Evolutionary conservation across 2,329 filamentous ascomycete genomes (phyloP).

Genomic region (Beauveria pseudobassiana): DNA sequence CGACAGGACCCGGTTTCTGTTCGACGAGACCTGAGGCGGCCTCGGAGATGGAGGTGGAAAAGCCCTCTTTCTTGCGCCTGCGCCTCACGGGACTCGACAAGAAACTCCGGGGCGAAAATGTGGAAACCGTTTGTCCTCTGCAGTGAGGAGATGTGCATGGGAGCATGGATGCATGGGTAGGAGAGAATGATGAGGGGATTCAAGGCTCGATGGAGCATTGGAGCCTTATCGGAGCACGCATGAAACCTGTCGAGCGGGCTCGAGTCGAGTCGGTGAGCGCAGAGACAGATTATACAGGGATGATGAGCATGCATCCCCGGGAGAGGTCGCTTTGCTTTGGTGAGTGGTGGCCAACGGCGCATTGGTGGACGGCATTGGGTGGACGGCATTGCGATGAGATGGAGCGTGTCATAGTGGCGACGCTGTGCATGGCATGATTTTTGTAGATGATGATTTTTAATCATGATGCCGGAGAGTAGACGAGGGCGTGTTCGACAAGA

Average conservation of each 20-base stretch:
- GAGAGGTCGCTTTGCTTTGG: too few species aligned
- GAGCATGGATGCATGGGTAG: background rate
- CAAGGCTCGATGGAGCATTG: background rate
- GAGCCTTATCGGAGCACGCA: background rate
- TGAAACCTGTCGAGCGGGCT: background rate
- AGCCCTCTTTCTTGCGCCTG: background rate
- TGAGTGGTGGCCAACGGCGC: too few species aligned
- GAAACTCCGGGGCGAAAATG: background rate
- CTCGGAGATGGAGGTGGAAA: background rate
- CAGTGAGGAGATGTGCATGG: background rate
- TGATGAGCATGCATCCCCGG: background rate
- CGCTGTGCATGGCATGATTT: too few species aligned
- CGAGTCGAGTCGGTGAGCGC: background rate
- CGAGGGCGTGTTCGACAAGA: background rate
- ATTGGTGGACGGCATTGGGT: too few species aligned
- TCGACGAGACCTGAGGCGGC: slow-evolving; percentile 2
- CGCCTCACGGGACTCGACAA: background rate
- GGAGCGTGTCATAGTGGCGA: too few species aligned
- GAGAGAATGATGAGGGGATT: background rate
- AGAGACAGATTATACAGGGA: background rate
- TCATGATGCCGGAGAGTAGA: too few species aligned
- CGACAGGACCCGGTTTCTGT: slow-evolving; percentile 12
- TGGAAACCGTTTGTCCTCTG: background rate
- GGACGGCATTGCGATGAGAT: too few species aligned
- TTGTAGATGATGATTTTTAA: too few species aligned